Conservation (phyloP, 176 grass and related monocot species). For the Dactylis glomerata region DNA sequence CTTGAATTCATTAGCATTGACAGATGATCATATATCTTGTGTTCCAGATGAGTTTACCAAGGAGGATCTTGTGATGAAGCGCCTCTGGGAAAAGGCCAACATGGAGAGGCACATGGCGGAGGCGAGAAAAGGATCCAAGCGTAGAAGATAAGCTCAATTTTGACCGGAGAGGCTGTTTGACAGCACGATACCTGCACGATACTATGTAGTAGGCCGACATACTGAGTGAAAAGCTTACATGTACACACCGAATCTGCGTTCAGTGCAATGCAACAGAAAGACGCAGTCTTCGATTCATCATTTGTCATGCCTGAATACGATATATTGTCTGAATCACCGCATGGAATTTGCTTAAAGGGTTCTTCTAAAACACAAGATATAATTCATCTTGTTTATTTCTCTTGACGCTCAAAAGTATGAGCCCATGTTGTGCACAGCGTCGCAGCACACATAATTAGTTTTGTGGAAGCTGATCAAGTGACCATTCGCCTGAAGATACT, state of each 20-base stretch:
- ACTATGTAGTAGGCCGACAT: neutral
- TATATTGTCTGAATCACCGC: too few relatives aligned
- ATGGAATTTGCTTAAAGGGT: too few relatives aligned
- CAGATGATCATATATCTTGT: neutral
- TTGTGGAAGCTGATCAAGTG: too few relatives aligned
- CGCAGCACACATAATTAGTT: too few relatives aligned
- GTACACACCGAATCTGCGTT: neutral
- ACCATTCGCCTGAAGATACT: too few relatives aligned
- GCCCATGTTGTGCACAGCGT: too few relatives aligned
- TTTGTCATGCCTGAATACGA: too few relatives aligned
- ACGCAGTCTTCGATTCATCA: too few relatives aligned
- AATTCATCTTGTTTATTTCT: too few relatives aligned
- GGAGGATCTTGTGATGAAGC: conserved; percentile 60
- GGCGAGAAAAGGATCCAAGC: conserved; percentile 69
- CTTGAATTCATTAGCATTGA: neutral
- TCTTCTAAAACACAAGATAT: too few relatives aligned
- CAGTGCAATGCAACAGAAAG: neutral
- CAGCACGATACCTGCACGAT: too few relatives aligned
- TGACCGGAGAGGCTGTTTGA: neutral
- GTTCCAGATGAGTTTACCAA: conserved; percentile 71
- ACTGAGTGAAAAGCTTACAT: neutral
- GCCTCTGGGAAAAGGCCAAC: conserved; percentile 78
- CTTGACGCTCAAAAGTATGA: too few relatives aligned
- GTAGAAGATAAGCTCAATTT: conserved; percentile 52
- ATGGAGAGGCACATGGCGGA: conserved; percentile 73